Evolutionary conservation across 352 stramenopile genomes (phyloP).

Genomic region (Phytophthora meadii): DNA sequence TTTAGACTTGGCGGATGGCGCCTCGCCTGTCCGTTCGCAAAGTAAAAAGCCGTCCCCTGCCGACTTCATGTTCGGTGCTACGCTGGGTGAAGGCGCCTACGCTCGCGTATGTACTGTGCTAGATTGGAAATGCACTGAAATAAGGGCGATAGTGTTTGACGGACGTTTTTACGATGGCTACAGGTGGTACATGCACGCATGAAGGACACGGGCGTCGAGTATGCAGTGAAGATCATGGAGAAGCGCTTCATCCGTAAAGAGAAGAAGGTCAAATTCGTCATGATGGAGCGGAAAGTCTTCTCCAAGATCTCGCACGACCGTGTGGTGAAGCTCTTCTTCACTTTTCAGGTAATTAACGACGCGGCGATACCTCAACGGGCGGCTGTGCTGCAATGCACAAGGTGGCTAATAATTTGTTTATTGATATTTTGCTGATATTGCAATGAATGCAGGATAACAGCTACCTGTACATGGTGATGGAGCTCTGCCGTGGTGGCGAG

Average conservation of each 20-base stretch:
- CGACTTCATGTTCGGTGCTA: slow-evolving; percentile 91
- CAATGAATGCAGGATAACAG: slow-evolving; percentile 49
- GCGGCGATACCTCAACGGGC: slow-evolving; percentile 2
- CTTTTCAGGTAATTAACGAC: slow-evolving; percentile 72
- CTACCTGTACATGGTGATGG: slow-evolving; percentile 93
- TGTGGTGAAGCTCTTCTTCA: slow-evolving; percentile 92
- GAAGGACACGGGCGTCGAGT: slow-evolving; percentile 88
- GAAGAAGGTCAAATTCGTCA: slow-evolving; percentile 93
- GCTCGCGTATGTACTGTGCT: slow-evolving; percentile 58
- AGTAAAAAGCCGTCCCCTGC: slow-evolving; percentile 82
- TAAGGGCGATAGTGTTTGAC: slow-evolving; percentile 3
- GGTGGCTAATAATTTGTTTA: slow-evolving; percentile 2
- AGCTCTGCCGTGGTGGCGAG: slow-evolving; percentile 87
- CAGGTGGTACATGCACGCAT: slow-evolving; percentile 89
- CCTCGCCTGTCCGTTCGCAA: slow-evolving; percentile 43
- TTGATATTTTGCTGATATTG: slow-evolving; percentile 3
- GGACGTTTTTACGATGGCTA: not conserved
- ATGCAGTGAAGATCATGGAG: slow-evolving; percentile 94
- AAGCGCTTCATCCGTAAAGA: slow-evolving; percentile 92
- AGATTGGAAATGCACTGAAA: not conserved
- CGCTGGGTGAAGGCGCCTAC: slow-evolving; percentile 89
- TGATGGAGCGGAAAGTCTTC: slow-evolving; percentile 93
- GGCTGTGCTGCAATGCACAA: slow-evolving; percentile 11
- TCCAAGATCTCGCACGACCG: slow-evolving; percentile 89
- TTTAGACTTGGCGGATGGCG: slow-evolving; percentile 47